Evolutionary conservation across 192 early-diverging fungal genomes (phyloP).

Genomic region (Coemansia sp.): DNA sequence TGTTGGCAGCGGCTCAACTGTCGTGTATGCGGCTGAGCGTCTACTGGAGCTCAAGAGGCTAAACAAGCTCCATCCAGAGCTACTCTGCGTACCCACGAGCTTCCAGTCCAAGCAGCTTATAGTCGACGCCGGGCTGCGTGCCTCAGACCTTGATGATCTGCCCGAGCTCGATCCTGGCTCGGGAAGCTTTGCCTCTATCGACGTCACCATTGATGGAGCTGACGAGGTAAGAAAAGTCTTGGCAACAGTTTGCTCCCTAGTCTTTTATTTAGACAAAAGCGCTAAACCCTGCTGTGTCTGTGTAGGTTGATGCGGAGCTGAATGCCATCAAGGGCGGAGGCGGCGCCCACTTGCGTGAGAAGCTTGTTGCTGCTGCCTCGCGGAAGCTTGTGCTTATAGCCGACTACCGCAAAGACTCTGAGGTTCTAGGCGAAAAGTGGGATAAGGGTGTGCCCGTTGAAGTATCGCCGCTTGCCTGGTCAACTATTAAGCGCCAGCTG

Average conservation of each 20-base stretch:
- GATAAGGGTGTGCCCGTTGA: slow-evolving; percentile 87
- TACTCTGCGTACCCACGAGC: slow-evolving; percentile 87
- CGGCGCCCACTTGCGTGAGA: slow-evolving; percentile 90
- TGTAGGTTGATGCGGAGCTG: slow-evolving; percentile 72
- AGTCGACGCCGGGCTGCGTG: slow-evolving; percentile 73
- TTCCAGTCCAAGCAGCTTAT: slow-evolving; percentile 90
- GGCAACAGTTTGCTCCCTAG: background rate
- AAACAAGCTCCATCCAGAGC: slow-evolving; percentile 54
- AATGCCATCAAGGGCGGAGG: slow-evolving; percentile 97
- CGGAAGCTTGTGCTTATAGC: slow-evolving; percentile 85
- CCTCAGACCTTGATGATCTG: slow-evolving; percentile 74
- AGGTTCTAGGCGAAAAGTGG: slow-evolving; percentile 79
- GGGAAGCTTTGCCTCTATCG: slow-evolving; percentile 40
- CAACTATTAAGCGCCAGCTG: slow-evolving; percentile 57
- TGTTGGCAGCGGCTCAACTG: slow-evolving; percentile 83
- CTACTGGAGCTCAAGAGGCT: slow-evolving; percentile 66
- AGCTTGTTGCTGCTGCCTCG: slow-evolving; percentile 82
- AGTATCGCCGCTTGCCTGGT: slow-evolving; percentile 82
- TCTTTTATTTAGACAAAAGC: background rate
- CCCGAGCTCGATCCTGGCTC: slow-evolving; percentile 56
- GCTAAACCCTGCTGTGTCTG: background rate
- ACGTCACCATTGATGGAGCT: slow-evolving; percentile 93
- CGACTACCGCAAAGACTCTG: slow-evolving; percentile 84
- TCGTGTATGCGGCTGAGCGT: slow-evolving; percentile 84
- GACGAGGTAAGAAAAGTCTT: slow-evolving; percentile 59